phyloP scores from a whole-genome alignment of 2,329 filamentous ascomycete genomes.

The Pseudogymnoascus sp. region DNA sequence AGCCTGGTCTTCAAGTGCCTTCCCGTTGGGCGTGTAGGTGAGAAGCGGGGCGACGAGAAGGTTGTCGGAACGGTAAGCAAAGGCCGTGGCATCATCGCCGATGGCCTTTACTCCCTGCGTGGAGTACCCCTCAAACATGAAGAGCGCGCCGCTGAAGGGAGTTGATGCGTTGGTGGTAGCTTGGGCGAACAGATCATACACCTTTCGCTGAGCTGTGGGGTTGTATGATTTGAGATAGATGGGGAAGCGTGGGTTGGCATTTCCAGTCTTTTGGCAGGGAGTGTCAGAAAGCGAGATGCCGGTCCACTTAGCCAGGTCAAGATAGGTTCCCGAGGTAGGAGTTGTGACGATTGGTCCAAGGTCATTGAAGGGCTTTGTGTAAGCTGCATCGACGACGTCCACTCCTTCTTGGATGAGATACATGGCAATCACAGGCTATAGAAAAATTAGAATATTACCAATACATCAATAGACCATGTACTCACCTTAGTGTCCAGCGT shows the following conservation, averaged over 20 bases:
- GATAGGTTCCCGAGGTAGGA: slow-evolving; percentile 35
- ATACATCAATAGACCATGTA: slow-evolving; percentile 16
- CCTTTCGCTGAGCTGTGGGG: slow-evolving; percentile 15
- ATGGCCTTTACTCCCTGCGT: slow-evolving; percentile 36
- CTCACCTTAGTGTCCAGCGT: slow-evolving; percentile 36
- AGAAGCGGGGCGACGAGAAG: slow-evolving; percentile 35
- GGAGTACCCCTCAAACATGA: slow-evolving; percentile 51
- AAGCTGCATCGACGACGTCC: slow-evolving; percentile 32
- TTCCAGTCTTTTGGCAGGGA: slow-evolving; percentile 23
- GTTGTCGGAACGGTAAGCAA: slow-evolving; percentile 39
- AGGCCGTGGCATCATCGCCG: slow-evolving; percentile 34
- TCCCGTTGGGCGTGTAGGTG: slow-evolving; percentile 30
- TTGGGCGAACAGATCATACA: slow-evolving; percentile 30
- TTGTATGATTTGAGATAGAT: slow-evolving; percentile 21
- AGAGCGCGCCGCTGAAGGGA: slow-evolving; percentile 35
- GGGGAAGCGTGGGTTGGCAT: slow-evolving; percentile 19
- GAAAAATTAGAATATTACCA: neutral
- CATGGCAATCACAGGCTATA: slow-evolving; percentile 34
- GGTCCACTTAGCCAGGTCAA: slow-evolving; percentile 38
- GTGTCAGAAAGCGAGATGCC: slow-evolving; percentile 35
- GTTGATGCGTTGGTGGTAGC: slow-evolving; percentile 21
- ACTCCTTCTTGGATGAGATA: slow-evolving; percentile 39
- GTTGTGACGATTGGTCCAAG: slow-evolving; percentile 33
- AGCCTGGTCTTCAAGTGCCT: slow-evolving; percentile 30
- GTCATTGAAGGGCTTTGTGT: slow-evolving; percentile 37